Base-by-base conservation (phyloP, 148 eudicot genomes). In the Persicaria tinctoria region DNA sequence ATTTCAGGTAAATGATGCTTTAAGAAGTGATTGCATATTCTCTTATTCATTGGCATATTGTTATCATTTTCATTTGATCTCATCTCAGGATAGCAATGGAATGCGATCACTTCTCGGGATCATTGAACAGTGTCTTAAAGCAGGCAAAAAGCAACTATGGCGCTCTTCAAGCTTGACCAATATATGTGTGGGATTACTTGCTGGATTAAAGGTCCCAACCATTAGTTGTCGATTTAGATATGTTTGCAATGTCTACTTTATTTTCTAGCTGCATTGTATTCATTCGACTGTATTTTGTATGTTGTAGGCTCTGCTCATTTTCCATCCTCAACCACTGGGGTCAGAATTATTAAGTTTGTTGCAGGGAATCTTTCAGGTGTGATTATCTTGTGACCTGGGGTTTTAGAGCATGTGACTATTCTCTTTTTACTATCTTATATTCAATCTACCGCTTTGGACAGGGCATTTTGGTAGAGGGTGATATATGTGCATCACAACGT, bases 381-480 rank as follows among this genome's bases (percentile, higher is more conserved):
- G 73, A 49, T 82, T 76, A 23, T 48, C 44, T 62, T 48, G 6
- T n/a, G 68, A 53, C 51, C 77, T 50, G 51, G 51, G 44, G 23
- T 48, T 12, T 47, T 50, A 18, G 54, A 50, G 74, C 55, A 5
- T 71, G 41, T 50, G 38, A 38, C 6, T 38, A 46, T 71, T 71
- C 48, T n/a, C 46, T 68, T 71, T 46, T 71, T 17, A 12, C 41
- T 48, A 17, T 71, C 5, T 18, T 1, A 63, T 2, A 48, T 75
- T 23, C 49, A 54, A 8, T 59, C 32, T 64, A 75, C 51, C 73
- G 11, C 16, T 16, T 70, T 73, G 83, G 74, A 46, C 88, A 95
- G 98, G 87, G 81, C 75, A 95, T 90, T 83, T 82, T 95, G 80
- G 87, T 91, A 66, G 98, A 90, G 81, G 98, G 98, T 72, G 96